Conservation (phyloP, 1,139 yeast species). For the Yamadazyma siamensis region DNA sequence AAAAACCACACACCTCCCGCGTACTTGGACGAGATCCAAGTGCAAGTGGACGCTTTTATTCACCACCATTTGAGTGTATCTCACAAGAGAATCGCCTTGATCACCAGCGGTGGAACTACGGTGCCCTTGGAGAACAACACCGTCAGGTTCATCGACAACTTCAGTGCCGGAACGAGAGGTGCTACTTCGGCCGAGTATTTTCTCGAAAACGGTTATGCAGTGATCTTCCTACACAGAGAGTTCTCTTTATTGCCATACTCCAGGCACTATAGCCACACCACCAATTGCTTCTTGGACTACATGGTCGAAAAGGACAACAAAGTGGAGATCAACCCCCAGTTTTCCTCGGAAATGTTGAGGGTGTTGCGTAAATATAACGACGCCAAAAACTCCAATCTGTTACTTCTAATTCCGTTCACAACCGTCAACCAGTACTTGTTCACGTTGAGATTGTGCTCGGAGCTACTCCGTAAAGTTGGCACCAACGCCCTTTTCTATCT, state of each 20-base stretch:
- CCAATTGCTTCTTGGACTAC: constrained; percentile 82
- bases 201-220: constrained; percentile 82
- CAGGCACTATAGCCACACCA: constrained; percentile 81
- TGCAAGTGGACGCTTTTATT: constrained; percentile 59
- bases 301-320: constrained; percentile 55
- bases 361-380: constrained; percentile 64
- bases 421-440: constrained; percentile 92
- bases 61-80: constrained; percentile 35
- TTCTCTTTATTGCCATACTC: constrained; percentile 89
- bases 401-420: constrained; percentile 81
- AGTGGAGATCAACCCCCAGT: constrained; percentile 58
- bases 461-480: constrained; percentile 51
- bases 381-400: constrained; percentile 55
- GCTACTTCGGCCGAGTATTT: constrained; percentile 94
- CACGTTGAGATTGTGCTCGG: constrained; percentile 70
- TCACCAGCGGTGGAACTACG: constrained; percentile 97
- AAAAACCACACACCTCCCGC: constrained; percentile 67
- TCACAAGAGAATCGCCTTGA: constrained; percentile 63
- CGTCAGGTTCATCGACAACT: constrained; percentile 92
- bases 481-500: constrained; percentile 69
- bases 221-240: constrained; percentile 87
- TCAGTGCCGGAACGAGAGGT: constrained; percentile 97
- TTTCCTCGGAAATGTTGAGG: constrained; percentile 57
- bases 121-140: constrained; percentile 97
- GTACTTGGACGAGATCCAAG: constrained; percentile 61